Evolutionary conservation across 352 stramenopile genomes (phyloP), one percentile per base, ranked within the genome.

Genomic region (Phytopythium mirpurense): DNA sequence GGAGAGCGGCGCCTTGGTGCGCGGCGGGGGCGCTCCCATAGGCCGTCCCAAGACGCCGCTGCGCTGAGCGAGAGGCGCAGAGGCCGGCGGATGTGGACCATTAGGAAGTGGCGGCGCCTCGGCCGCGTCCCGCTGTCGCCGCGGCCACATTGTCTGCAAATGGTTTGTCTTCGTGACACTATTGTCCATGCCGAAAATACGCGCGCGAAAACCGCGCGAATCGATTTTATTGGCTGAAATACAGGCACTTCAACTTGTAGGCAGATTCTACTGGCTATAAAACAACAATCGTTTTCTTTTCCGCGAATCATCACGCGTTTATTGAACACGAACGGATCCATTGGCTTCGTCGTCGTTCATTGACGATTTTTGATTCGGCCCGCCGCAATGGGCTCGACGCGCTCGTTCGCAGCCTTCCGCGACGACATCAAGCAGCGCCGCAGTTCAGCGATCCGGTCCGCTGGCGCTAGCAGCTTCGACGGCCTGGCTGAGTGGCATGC

Each of bases 151-250:
- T 9, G 27, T n/a, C n/a, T n/a, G n/a, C n/a, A n/a, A n/a, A n/a
- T n/a, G n/a, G n/a, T n/a, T n/a, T n/a, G n/a, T n/a, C n/a, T n/a
- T n/a, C n/a, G n/a, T n/a, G n/a, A n/a, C n/a, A n/a, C n/a, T n/a
- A n/a, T n/a, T 32, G 29, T 32, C 29, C 8, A 8, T 9, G 11
- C 19, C 40, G 18, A 27, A 27, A 45, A 45, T 29, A 45, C 21
- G 4, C 40, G 16, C 34, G 35, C 24, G 27, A 31, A 43, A 44
- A 21, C 54, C 46, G 43, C 57, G 57, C 60, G 55, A 65, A 65
- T 8, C 7, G 4, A 8, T 23, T 1, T 72, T 35, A 74, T 76
- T 79, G 67, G 67, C 19, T 44, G 40, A 63, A 54, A 75, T 42
- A 2, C 12, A n/a, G 11, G 18, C 18, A 12, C 9, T 14, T 8